Evolutionary conservation across 345 rosid genomes (phyloP), one percentile per base, ranked within the genome.

Genomic region (Melastoma malabathricum): DNA sequence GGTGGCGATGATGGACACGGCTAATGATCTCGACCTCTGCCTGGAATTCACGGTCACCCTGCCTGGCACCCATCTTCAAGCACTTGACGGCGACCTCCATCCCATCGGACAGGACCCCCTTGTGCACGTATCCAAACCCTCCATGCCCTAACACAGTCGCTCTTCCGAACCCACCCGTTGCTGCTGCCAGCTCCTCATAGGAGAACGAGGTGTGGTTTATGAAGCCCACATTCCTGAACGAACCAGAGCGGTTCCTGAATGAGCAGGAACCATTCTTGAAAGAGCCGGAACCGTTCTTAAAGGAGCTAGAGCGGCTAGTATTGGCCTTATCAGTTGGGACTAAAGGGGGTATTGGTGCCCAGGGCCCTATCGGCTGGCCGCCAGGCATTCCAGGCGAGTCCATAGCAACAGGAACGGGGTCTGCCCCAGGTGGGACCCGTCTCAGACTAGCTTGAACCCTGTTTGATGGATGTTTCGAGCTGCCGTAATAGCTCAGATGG

Each of bases 1-100:
- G 87, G 61, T 90, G 82, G 15, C 96, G 88, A 60, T 90, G 98
- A 57, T 90, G 98, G 50, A 90, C 96, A 1, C 96, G 89, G 54
- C 89, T 90, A 54, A 90, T 90, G 56, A 82, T 86, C 63, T 86
- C 94, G 10, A 90, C 96, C 66, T 90, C 96, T 8, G 98, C 96
- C 67, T 80, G 88, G 52, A 90, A 90, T 68, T 86, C 98, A 0
- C 94, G 73, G 16, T 82, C 85, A 2, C 96, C 96, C 64, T 90
- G 98, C 16, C 98, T 92, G 1, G 96, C 84, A 5, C 89, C 98
- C 0, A 75, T 51, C 70, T 84, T 90, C 16, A 90, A 79, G 59
- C 96, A 76, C 72, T 90, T 86, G 15, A 90, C 89, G 0, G 98
- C 98, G 10, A 78, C 65, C 71, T 82, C 94, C 67, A 82, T 84